Percentiles rank a stretch among this genome's conserved stretches.
Conservation (phyloP, 495 filamentous ascomycete genomes). For the Penicillium soppii region DNA sequence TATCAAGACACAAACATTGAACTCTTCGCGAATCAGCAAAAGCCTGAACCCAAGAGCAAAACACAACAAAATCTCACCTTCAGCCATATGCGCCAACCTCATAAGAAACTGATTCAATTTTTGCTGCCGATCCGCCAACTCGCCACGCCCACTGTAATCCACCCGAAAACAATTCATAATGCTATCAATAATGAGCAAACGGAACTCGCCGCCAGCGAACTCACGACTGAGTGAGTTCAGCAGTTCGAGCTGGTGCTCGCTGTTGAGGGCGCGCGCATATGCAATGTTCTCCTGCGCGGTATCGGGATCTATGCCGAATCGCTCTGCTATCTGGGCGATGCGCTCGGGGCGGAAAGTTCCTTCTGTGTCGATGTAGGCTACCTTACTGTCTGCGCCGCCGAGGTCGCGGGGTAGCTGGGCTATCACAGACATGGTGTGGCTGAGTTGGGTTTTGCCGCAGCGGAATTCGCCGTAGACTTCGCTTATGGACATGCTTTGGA, state of each 20-base stretch:
- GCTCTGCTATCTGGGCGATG: slow-evolving; percentile 70
- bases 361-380: slow-evolving; percentile 80
- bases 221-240: slow-evolving; percentile 64
- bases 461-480: slow-evolving; percentile 74
- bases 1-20: slow-evolving; percentile 76
- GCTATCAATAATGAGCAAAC: slow-evolving; percentile 73
- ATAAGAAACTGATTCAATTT: slow-evolving; percentile 71
- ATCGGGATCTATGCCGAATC: slow-evolving; percentile 68
- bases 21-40: slow-evolving; percentile 48
- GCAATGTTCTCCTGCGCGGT: slow-evolving; percentile 72
- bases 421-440: slow-evolving; percentile 68
- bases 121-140: slow-evolving; percentile 75
- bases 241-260: slow-evolving; percentile 72
- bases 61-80: slow-evolving; percentile 46
- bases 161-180: slow-evolving; percentile 79
- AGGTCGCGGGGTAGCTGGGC: slow-evolving; percentile 59
- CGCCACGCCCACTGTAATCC: slow-evolving; percentile 72
- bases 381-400: slow-evolving; percentile 75
- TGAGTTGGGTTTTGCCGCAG: slow-evolving; percentile 74
- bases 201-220: slow-evolving; percentile 68
- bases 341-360: slow-evolving; percentile 76
- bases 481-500: slow-evolving; percentile 79
- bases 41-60: background rate
- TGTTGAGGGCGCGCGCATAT: slow-evolving; percentile 70
- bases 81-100: slow-evolving; percentile 70